These are phyloP conservation scores for Ligustrum vulgare DNA, from an alignment of 257 asterid genomes.

Conservation along the genomic window DNA sequence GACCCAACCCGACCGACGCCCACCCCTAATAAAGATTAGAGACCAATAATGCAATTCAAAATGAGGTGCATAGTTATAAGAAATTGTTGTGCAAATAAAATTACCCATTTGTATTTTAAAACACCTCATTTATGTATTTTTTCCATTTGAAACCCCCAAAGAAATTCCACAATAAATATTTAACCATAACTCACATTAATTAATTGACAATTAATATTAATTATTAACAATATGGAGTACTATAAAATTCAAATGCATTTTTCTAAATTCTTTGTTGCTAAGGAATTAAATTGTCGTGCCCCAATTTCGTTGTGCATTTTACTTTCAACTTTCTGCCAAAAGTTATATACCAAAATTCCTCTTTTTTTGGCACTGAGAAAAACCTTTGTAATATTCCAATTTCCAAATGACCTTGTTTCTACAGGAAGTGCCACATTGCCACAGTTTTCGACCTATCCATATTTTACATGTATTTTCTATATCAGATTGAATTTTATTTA, in stretches of 20 bases:
- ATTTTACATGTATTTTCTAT: not conserved
- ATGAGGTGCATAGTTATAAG: too few relatives aligned
- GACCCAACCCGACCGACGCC: too few relatives aligned
- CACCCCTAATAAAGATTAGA: too few relatives aligned
- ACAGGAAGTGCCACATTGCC: not conserved
- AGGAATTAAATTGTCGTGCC: slow-evolving; percentile 25
- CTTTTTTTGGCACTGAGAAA: not conserved
- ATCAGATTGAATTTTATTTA: not conserved
- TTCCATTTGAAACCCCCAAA: too few relatives aligned
- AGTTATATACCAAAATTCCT: not conserved
- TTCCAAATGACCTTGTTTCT: not conserved
- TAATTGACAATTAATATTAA: not conserved
- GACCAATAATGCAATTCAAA: too few relatives aligned
- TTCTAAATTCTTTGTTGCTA: slow-evolving; percentile 28
- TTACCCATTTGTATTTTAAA: too few relatives aligned
- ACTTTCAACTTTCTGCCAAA: slow-evolving; percentile 4
- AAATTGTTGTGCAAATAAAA: too few relatives aligned
- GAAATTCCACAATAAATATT: too few relatives aligned
- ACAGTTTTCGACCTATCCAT: not conserved
- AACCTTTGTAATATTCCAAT: slow-evolving; percentile 17
- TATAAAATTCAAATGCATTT: not conserved
- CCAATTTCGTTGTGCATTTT: slow-evolving; percentile 7
- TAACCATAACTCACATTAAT: too few relatives aligned
- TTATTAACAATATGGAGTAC: not conserved
- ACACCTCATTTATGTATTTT: too few relatives aligned